Evolutionary conservation across 306 rosid genomes (phyloP).

Genomic region (Notholithocarpus densiflorus): DNA sequence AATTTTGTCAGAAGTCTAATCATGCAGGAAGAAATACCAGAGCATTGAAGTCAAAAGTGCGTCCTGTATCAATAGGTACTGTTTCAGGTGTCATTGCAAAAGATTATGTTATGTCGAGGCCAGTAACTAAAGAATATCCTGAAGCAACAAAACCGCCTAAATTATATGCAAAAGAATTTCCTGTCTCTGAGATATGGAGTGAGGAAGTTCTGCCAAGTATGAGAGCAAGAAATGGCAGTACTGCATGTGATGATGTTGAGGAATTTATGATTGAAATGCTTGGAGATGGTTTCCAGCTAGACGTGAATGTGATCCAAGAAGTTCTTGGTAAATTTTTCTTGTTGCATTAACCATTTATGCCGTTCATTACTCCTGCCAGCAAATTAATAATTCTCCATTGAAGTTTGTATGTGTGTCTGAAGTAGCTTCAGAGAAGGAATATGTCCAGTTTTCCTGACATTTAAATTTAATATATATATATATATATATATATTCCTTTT

Average conservation of each 20-base stretch:
- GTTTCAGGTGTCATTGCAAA: slow-evolving; percentile 39
- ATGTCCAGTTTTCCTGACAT: neutral
- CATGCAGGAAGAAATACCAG: slow-evolving; percentile 1
- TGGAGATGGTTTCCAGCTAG: slow-evolving; percentile 37
- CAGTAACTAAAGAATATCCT: slow-evolving; percentile 1
- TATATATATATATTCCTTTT: neutral
- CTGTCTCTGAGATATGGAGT: slow-evolving; percentile 20
- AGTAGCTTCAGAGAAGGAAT: neutral
- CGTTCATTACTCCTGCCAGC: neutral
- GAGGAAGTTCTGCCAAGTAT: slow-evolving; percentile 17
- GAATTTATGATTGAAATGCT: slow-evolving; percentile 38
- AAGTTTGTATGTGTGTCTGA: neutral
- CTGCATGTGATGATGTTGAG: slow-evolving; percentile 13
- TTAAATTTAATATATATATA: neutral
- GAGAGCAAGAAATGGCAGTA: neutral
- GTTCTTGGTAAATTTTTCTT: slow-evolving; percentile 34
- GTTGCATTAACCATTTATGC: neutral
- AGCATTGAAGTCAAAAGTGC: slow-evolving; percentile 21
- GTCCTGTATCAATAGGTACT: slow-evolving; percentile 27
- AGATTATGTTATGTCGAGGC: slow-evolving; percentile 12
- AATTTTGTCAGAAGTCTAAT: slow-evolving; percentile 5
- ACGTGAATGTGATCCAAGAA: slow-evolving; percentile 25
- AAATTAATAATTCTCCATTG: neutral
- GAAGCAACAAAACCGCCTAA: slow-evolving; percentile 30
- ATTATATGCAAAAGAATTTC: slow-evolving; percentile 16